Evolutionary conservation across 139 green algal species (phyloP).

Genomic region (Chlamydomonas sp.): DNA sequence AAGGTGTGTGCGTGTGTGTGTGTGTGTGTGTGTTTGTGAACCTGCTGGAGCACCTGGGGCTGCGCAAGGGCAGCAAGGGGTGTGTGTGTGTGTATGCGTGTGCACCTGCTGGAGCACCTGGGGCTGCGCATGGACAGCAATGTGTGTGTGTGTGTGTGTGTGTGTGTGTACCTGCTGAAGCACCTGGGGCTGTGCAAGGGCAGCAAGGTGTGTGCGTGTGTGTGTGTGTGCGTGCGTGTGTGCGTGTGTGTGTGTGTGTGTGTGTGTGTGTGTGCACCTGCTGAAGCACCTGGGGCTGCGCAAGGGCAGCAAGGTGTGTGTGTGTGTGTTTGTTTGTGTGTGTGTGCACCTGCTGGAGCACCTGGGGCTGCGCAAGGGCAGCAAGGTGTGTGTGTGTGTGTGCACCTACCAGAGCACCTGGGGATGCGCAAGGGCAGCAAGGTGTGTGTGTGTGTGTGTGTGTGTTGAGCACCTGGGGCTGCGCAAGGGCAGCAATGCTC

Average conservation of each 20-base stretch:
- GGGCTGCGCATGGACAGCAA: too few relatives aligned
- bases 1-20: conserved; percentile 23
- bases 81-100: conserved; percentile 3
- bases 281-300: conserved; percentile 20
- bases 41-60: background rate
- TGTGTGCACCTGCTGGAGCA: too few relatives aligned
- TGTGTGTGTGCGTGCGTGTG: background rate
- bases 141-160: conserved; percentile 12
- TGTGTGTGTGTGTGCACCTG: conserved; percentile 15
- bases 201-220: too few relatives aligned
- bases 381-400: background rate
- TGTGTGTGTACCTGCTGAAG: conserved; percentile 14
- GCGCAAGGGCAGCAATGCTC: too few relatives aligned
- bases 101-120: too few relatives aligned
- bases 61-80: background rate
- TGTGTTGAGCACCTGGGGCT: background rate
- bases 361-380: too few relatives aligned
- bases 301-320: conserved; percentile 23
- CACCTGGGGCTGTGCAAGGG: too few relatives aligned
- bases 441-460: conserved; percentile 11
- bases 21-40: conserved; percentile 17
- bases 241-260: conserved; percentile 18
- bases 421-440: too few relatives aligned
- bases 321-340: conserved; percentile 11
- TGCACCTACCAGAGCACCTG: too few relatives aligned